Evolutionary conservation across 2,329 filamentous ascomycete genomes (phyloP), one percentile per base, ranked within the genome.

Genomic region (Talaromyces sp.): DNA sequence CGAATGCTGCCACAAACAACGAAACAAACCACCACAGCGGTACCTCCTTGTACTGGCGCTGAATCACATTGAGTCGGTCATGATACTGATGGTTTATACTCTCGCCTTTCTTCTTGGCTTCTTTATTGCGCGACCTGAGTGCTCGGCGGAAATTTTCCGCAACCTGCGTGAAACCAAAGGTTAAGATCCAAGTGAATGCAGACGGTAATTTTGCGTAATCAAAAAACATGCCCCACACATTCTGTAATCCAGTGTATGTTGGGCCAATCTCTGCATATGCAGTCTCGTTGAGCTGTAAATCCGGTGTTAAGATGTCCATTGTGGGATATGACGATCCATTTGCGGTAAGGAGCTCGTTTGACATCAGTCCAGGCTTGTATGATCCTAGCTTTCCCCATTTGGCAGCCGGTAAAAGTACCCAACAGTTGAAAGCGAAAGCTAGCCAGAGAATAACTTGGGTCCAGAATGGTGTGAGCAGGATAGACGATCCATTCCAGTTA

Each of bases 201-300:
- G 84, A 85, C 0, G 82, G 78, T 60, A 85, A 82, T 9, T 83
- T 81, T 6, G 84, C 83, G 59, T 86, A 86, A 67, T 84, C 82
- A 68, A 85, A 86, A 71, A 86, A 86, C 63, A 83, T 83, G 4
- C 72, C 70, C 84, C 84, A 87, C 3, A 85, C 75, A 49, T 81
- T 78, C 62, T 86, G 85, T 0, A 82, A 73, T 1, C 84, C 82
- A 58, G 85, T 80, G 63, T 84, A 85, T n/a, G 84, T 75, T 1
- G 81, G 81, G 0, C 84, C 84, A 35, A 82, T 74, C 7, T 77
- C 66, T n/a, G 74, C 68, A 59, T 75, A 80, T 1, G 73, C 76
- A 3, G 77, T 79, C 58, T 77, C 71, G 62, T 86, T 85, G 62
- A 85, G 76, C 4, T 69, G 73, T n/a, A 75, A 75, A 51, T 77